Evolutionary conservation across 352 stramenopile species (phyloP).

Genomic region (Pythium volutum): DNA sequence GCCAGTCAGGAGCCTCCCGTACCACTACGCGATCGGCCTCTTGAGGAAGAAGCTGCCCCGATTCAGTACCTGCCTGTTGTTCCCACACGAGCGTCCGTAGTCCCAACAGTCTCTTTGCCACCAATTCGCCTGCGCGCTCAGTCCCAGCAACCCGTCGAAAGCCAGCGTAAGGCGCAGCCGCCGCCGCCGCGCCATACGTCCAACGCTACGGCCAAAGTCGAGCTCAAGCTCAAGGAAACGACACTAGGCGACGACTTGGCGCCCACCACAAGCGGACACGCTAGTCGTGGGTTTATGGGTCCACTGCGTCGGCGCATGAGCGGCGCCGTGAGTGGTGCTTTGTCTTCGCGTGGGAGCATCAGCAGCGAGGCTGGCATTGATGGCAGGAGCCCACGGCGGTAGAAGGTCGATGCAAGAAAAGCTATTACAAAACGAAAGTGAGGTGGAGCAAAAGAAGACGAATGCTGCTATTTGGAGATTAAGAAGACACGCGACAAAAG

Average conservation of each 20-base stretch:
- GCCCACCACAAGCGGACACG: not conserved
- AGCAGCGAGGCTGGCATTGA: not conserved
- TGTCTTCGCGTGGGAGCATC: not conserved
- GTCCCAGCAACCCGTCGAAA: not conserved
- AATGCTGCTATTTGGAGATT: no score
- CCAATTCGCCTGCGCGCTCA: constrained; percentile 17
- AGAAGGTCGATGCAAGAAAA: not conserved
- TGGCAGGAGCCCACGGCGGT: not conserved
- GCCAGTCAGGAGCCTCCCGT: not conserved
- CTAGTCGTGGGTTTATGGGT: not conserved
- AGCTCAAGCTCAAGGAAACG: constrained; percentile 61
- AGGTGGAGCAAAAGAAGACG: no score
- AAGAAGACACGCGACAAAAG: not conserved
- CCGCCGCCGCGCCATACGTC: constrained; percentile 8
- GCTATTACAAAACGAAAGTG: no score
- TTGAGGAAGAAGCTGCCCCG: not conserved
- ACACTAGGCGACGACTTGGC: constrained; percentile 51
- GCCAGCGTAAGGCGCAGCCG: constrained; percentile 4
- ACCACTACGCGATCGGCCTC: not conserved
- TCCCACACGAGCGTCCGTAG: not conserved
- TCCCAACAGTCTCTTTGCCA: constrained; percentile 13
- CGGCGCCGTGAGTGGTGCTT: not conserved
- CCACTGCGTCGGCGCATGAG: constrained; percentile 10
- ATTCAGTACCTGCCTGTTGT: constrained; percentile 17
- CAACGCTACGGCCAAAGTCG: constrained; percentile 37